phyloP scores from a whole-genome alignment of 2,329 filamentous ascomycete genomes.

The Curvularia lunata region DNA sequence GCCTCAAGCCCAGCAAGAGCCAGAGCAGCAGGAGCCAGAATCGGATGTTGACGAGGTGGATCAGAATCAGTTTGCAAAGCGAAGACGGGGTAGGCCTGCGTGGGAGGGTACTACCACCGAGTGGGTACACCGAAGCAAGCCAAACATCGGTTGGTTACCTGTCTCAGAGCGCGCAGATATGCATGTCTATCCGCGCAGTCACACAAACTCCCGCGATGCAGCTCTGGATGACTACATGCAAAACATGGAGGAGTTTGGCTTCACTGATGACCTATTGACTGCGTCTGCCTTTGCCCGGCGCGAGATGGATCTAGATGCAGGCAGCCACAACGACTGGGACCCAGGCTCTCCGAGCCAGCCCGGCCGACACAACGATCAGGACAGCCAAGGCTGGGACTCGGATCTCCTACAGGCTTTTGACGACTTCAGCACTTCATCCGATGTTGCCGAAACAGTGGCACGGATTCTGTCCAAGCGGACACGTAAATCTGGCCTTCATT shows the following conservation, averaged over 20 bases:
- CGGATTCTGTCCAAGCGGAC: slow-evolving; percentile 55
- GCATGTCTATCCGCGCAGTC: slow-evolving; percentile 27
- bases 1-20: slow-evolving; percentile 8
- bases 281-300: slow-evolving; percentile 39
- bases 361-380: slow-evolving; percentile 18
- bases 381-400: slow-evolving; percentile 51
- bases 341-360: slow-evolving; percentile 23
- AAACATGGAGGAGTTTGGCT: slow-evolving; percentile 63
- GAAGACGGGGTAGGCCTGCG: slow-evolving; percentile 33
- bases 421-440: slow-evolving; percentile 59
- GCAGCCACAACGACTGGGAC: slow-evolving; percentile 44
- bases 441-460: slow-evolving; percentile 51
- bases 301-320: slow-evolving; percentile 42
- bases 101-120: slow-evolving; percentile 41
- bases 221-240: slow-evolving; percentile 73
- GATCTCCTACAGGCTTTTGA: slow-evolving; percentile 57
- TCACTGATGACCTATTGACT: slow-evolving; percentile 37
- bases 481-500: slow-evolving; percentile 55
- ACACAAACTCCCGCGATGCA: slow-evolving; percentile 31
- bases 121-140: slow-evolving; percentile 47
- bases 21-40: slow-evolving; percentile 17
- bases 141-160: slow-evolving; percentile 46
- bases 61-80: slow-evolving; percentile 31
- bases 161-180: slow-evolving; percentile 27
- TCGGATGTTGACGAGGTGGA: slow-evolving; percentile 36